Evolutionary conservation across 2,329 filamentous ascomycete genomes (phyloP), one percentile per base, ranked within the genome.

Genomic region (Triangularia setosa): DNA sequence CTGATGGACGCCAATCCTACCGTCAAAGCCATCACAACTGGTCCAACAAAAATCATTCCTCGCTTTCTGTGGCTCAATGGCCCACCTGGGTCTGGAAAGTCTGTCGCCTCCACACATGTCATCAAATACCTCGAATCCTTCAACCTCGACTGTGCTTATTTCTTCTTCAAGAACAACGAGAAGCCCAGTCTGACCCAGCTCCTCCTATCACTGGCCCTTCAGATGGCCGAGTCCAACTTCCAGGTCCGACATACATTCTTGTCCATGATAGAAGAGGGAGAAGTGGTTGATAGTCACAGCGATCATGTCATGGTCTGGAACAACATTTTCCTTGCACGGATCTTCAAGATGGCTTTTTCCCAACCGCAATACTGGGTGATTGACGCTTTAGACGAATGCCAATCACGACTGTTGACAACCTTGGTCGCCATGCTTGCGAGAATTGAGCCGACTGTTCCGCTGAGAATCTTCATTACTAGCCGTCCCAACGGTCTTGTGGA

Each of bases 51-150:
- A 52, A 61, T 1, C n/a, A 63, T 44, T 1, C 63, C 65, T 8
- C 60, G 63, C 6, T 67, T 72, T 23, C 64, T 72, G 21, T 74
- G 73, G 73, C 68, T 75, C 25, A 70, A 67, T 9, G 73, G 70
- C 12, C 68, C 68, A 25, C 73, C 73, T 2, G 73, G 68, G 0
- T 68, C 69, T 16, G 73, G 72, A 14, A 75, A 74, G 58, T 69
- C 72, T 1, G 69, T 73, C 4, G 63, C 69, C 3, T 63, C 72
- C 2, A 69, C 68, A 0, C 70, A 71, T 59, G 66, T 73, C 16
- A 65, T 74, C 40, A 61, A 55, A 25, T 67, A 71, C 44, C 66
- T 74, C 7, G 64, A 71, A 58, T 62, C 65, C 8, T 63, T 56
- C 60, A 65, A 70, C 35, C 25, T 68, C 2, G 70, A 73, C 55